phyloP scores from a whole-genome alignment of 2,329 filamentous ascomycete genomes.

The Arthrinium puccinioides region DNA sequence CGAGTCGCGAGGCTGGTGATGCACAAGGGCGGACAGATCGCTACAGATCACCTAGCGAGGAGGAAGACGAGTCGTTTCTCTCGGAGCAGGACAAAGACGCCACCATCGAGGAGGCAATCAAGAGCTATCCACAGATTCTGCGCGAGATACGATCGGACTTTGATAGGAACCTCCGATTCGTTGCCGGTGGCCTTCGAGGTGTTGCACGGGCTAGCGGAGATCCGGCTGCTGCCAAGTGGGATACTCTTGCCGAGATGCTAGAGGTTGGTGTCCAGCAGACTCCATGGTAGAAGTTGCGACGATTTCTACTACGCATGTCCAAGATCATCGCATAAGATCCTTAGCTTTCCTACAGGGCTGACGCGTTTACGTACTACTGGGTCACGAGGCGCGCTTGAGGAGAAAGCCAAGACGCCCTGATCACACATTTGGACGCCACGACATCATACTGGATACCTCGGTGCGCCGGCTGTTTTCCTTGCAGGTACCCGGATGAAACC shows the following conservation, averaged over 20 bases:
- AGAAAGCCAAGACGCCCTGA: too few species aligned
- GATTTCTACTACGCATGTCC: too few species aligned
- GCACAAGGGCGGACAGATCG: conserved; percentile 6
- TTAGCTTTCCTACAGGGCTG: too few species aligned
- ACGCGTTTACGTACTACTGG: too few species aligned
- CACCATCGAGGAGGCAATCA: conserved; percentile 24
- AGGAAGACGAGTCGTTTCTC: conserved; percentile 23
- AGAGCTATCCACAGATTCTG: conserved; percentile 46
- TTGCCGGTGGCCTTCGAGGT: conserved; percentile 64
- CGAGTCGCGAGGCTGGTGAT: conserved; percentile 28
- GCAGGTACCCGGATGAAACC: too few species aligned
- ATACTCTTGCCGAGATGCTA: conserved; percentile 73
- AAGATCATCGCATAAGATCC: too few species aligned
- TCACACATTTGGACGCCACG: too few species aligned
- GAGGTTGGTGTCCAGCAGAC: conserved; percentile 36
- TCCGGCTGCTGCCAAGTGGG: conserved; percentile 56
- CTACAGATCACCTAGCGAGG: conserved; percentile 18
- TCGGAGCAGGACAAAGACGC: conserved; percentile 19
- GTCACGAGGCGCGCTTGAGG: too few species aligned
- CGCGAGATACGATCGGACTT: conserved; percentile 54
- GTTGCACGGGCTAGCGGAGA: conserved; percentile 69
- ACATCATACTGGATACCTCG: too few species aligned
- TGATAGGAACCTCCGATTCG: conserved; percentile 59
- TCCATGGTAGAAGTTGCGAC: neutral
- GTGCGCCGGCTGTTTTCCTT: too few species aligned